Evolutionary conservation across 345 rosid genomes (phyloP).

Genomic region (Camelina hispida): DNA sequence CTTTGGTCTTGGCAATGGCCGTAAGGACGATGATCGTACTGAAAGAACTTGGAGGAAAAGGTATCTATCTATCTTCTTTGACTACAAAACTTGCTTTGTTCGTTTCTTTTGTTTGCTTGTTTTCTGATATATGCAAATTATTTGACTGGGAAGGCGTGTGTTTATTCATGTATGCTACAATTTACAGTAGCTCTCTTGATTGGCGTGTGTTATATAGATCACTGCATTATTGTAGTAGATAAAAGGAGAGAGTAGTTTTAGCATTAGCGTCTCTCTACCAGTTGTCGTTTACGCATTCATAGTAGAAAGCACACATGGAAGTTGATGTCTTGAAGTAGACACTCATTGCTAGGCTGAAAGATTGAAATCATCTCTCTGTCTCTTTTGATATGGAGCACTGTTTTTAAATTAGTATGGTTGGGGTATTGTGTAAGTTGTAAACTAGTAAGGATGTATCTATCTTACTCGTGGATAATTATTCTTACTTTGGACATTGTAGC

Average conservation of each 20-base stretch:
- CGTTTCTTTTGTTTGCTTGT: neutral
- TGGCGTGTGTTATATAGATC: neutral
- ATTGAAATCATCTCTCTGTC: neutral
- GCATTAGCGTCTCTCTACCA: neutral
- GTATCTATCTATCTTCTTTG: constrained; percentile 17
- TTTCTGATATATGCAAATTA: constrained; percentile 5
- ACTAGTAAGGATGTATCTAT: neutral
- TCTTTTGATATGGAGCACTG: no score
- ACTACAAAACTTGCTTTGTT: constrained; percentile 44
- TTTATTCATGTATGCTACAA: neutral
- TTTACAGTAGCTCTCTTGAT: neutral
- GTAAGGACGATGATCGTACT: constrained; percentile 39
- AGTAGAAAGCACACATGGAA: neutral
- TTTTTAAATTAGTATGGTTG: neutral
- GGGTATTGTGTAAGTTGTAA: neutral
- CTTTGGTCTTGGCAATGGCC: constrained; percentile 54
- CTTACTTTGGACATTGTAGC: constrained; percentile 31
- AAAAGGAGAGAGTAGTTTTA: neutral
- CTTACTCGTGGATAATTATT: constrained; percentile 2
- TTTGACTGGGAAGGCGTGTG: neutral
- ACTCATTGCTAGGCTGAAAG: neutral
- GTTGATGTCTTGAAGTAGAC: neutral
- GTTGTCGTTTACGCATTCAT: neutral
- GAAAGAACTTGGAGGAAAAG: constrained; percentile 66
- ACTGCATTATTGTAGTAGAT: constrained; percentile 19